Conservation (phyloP, 2,329 filamentous ascomycete genomes). For the Mycosphaerella sp. region DNA sequence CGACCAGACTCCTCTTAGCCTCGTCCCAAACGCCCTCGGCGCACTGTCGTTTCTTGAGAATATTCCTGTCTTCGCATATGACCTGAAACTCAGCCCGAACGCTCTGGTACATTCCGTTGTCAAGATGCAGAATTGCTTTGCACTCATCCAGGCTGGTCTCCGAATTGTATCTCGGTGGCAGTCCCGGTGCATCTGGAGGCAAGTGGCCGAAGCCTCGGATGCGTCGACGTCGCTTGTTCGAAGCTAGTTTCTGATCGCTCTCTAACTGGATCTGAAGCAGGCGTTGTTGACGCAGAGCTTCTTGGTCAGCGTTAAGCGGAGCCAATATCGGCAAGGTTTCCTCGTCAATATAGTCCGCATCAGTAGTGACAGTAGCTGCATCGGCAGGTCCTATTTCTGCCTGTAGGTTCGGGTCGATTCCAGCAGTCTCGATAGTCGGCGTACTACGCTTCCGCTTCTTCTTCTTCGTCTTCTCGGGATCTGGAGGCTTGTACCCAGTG, state of each 20-base stretch:
- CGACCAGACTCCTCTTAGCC: slow-evolving; percentile 61
- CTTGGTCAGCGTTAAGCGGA: slow-evolving; percentile 19
- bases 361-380: background rate
- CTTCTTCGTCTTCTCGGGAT: slow-evolving; percentile 33
- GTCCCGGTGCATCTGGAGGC: slow-evolving; percentile 59
- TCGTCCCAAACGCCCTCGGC: slow-evolving; percentile 68
- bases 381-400: background rate
- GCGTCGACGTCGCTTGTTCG: slow-evolving; percentile 61
- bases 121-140: slow-evolving; percentile 61
- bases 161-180: slow-evolving; percentile 67
- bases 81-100: slow-evolving; percentile 61
- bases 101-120: slow-evolving; percentile 57
- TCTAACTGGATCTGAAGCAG: slow-evolving; percentile 37
- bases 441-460: slow-evolving; percentile 13
- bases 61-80: slow-evolving; percentile 61
- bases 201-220: slow-evolving; percentile 63
- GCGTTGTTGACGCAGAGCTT: slow-evolving; percentile 21
- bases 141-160: slow-evolving; percentile 77
- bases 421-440: background rate
- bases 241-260: slow-evolving; percentile 55
- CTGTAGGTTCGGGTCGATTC: background rate
- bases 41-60: slow-evolving; percentile 70
- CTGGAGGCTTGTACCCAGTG: slow-evolving; percentile 19
- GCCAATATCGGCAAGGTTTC: slow-evolving; percentile 1
- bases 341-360: background rate